Evolutionary conservation across 495 filamentous ascomycete genomes (phyloP).

Genomic region (Cladorrhinum samala): DNA sequence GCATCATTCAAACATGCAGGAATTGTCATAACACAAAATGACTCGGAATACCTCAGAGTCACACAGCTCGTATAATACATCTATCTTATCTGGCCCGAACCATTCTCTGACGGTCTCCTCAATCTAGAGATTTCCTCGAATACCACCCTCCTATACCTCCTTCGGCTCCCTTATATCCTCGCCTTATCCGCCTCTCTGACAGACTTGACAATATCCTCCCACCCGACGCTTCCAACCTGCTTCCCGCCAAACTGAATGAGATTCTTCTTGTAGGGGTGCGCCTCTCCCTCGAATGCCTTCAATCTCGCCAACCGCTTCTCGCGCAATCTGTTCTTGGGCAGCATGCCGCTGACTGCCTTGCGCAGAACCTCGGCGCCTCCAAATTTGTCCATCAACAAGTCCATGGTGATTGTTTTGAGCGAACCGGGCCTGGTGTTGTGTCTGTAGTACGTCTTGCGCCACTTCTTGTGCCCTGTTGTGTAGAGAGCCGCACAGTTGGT

Average conservation of each 20-base stretch:
- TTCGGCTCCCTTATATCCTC: constrained; percentile 29
- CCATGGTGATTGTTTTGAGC: constrained; percentile 86
- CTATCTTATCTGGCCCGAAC: not conserved
- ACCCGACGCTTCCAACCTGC: constrained; percentile 42
- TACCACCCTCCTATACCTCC: not conserved
- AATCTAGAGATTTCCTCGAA: not conserved
- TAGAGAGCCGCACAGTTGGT: constrained; percentile 79
- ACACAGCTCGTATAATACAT: not conserved
- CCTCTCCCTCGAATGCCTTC: constrained; percentile 89
- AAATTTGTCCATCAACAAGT: constrained; percentile 86
- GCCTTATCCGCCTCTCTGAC: constrained; percentile 35
- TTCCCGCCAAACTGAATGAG: constrained; percentile 64
- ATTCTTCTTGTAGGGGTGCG: constrained; percentile 89
- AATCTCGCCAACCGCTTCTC: constrained; percentile 80
- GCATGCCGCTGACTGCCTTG: constrained; percentile 89
- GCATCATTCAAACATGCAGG: too few species aligned
- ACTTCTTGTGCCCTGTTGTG: constrained; percentile 84
- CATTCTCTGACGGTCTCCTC: not conserved
- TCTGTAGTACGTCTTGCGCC: constrained; percentile 90
- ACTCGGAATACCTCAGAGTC: not conserved
- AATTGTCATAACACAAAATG: not conserved
- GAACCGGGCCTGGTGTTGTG: constrained; percentile 87
- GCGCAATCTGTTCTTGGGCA: constrained; percentile 92
- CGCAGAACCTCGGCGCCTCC: constrained; percentile 90
- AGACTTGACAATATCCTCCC: constrained; percentile 35